Evolutionary conservation across 2,329 filamentous ascomycete species (phyloP).

Genomic region (Thyridium curvatum): DNA sequence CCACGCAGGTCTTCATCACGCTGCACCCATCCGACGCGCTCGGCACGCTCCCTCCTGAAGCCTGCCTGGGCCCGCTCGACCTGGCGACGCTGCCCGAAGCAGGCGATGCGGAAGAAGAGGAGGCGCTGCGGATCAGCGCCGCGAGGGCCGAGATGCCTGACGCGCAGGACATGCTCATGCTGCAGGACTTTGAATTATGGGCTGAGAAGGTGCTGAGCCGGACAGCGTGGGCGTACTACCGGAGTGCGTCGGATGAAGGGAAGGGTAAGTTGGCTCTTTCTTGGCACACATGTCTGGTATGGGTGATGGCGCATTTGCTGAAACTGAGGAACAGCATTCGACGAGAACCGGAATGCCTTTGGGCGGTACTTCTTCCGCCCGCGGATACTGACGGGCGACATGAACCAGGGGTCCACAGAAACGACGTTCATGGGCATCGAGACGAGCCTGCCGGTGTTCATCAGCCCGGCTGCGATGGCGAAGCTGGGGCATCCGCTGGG

Average conservation of each 20-base stretch:
- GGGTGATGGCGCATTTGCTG: too few relatives aligned
- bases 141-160: neutral
- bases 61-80: neutral
- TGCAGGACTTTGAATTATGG: conserved; percentile 1
- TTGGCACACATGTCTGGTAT: too few relatives aligned
- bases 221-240: conserved; percentile 1
- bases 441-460: conserved; percentile 8
- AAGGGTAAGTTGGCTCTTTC: neutral
- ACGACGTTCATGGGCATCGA: conserved; percentile 4
- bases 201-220: neutral
- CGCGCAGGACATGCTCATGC: neutral
- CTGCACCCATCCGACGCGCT: neutral
- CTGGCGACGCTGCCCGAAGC: neutral
- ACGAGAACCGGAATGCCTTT: conserved; percentile 4
- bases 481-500: conserved; percentile 11
- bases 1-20: neutral
- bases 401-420: conserved; percentile 1
- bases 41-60: neutral
- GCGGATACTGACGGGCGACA: conserved; percentile 6
- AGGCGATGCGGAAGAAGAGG: neutral
- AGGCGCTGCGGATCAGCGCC: too few relatives aligned
- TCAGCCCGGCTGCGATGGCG: conserved; percentile 11
- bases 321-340: too few relatives aligned
- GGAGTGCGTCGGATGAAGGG: neutral
- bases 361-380: conserved; percentile 11